These are phyloP conservation scores for Boechera divaricarpa DNA, from an alignment of 345 rosid species.

Conservation along the genomic window DNA sequence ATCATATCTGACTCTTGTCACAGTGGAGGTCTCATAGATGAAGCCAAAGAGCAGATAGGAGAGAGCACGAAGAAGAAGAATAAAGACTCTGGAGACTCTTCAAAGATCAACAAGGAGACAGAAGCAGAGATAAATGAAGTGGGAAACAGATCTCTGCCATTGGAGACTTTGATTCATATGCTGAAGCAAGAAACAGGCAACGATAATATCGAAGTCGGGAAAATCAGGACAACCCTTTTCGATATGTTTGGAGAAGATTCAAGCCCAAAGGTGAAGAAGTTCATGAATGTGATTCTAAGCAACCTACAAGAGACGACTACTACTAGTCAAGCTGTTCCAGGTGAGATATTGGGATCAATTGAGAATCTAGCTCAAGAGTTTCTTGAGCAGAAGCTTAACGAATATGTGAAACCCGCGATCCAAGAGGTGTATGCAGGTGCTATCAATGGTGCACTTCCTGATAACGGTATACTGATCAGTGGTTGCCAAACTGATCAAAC, in stretches of 20 bases:
- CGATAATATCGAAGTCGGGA: slow-evolving; percentile 83
- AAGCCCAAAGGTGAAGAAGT: slow-evolving; percentile 93
- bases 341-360: slow-evolving; percentile 64
- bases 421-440: slow-evolving; percentile 82
- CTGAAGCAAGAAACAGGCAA: slow-evolving; percentile 90
- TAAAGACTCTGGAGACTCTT: slow-evolving; percentile 46
- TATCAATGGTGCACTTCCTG: slow-evolving; percentile 61
- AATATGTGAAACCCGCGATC: slow-evolving; percentile 62
- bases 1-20: slow-evolving; percentile 90
- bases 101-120: slow-evolving; percentile 37
- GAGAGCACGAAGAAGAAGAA: slow-evolving; percentile 71
- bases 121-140: slow-evolving; percentile 46
- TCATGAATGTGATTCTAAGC: slow-evolving; percentile 68
- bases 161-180: slow-evolving; percentile 76
- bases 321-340: slow-evolving; percentile 26
- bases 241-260: slow-evolving; percentile 89
- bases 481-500: slow-evolving; percentile 96
- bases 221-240: slow-evolving; percentile 84
- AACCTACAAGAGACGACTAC: slow-evolving; percentile 50
- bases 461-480: slow-evolving; percentile 77
- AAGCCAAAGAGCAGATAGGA: slow-evolving; percentile 93
- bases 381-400: slow-evolving; percentile 78
- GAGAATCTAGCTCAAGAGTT: slow-evolving; percentile 74
- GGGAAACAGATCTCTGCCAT: slow-evolving; percentile 67
- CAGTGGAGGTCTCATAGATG: slow-evolving; percentile 91